A percentile compares a stretch with the other conserved stretches of the same genome.
phyloP scores from a whole-genome alignment of 2,329 filamentous ascomycete species.

The Xylariaceae sp. region DNA sequence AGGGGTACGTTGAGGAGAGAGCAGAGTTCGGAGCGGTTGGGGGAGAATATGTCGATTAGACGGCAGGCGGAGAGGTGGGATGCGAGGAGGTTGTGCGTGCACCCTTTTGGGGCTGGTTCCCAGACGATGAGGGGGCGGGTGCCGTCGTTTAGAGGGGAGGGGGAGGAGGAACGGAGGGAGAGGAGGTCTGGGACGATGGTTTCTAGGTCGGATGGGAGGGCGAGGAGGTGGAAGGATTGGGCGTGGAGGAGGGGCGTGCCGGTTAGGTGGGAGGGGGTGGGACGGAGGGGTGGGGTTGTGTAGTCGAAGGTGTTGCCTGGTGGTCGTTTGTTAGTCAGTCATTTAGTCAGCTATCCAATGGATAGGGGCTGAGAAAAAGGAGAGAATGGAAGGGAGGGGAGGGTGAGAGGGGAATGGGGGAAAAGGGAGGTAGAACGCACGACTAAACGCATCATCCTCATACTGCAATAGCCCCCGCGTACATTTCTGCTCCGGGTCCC shows the following conservation, averaged over 20 bases:
- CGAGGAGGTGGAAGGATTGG: slow-evolving; percentile 10
- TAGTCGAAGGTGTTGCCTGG: slow-evolving; percentile 12
- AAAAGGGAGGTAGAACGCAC: too few species aligned
- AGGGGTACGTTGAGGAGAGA: slow-evolving; percentile 6
- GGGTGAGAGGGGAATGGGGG: neutral
- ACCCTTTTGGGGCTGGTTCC: slow-evolving; percentile 13
- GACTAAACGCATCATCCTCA: slow-evolving; percentile 8
- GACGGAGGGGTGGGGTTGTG: slow-evolving; percentile 5
- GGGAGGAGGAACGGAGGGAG: too few species aligned
- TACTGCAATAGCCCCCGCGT: slow-evolving; percentile 12
- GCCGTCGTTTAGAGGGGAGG: too few species aligned
- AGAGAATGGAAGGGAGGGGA: too few species aligned
- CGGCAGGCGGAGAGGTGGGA: slow-evolving; percentile 2
- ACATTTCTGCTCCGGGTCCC: slow-evolving; percentile 3
- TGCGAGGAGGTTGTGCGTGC: neutral
- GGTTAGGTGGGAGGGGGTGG: neutral
- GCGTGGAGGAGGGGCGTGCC: neutral
- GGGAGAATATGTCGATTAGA: slow-evolving; percentile 12
- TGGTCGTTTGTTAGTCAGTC: neutral
- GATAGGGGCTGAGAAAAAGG: neutral
- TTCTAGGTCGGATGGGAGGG: slow-evolving; percentile 7
- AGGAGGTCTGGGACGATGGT: neutral
- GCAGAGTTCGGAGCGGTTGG: slow-evolving; percentile 9
- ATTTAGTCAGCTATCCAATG: neutral
- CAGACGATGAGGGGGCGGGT: slow-evolving; percentile 8